Evolutionary conservation across 768 basidiomycete genomes (phyloP).

Genomic region (Lentinula boryana): DNA sequence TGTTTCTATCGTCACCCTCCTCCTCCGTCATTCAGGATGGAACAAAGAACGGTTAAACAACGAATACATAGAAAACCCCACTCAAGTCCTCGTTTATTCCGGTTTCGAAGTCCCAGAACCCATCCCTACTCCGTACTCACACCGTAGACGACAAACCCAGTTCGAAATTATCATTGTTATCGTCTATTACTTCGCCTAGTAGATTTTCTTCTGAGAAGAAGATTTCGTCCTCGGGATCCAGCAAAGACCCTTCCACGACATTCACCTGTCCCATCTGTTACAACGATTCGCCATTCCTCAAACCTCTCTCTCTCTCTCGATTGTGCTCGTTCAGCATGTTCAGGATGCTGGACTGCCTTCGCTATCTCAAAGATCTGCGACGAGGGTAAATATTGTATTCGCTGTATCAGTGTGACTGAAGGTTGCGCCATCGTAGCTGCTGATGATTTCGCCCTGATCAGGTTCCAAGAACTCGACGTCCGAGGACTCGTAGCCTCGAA

Average conservation of each 20-base stretch:
- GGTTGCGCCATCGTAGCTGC: constrained; percentile 61
- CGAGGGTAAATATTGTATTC: constrained; percentile 66
- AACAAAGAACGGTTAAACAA: constrained; percentile 96
- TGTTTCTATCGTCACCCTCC: constrained; percentile 48
- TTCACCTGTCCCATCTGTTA: constrained; percentile 96
- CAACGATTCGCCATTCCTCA: constrained; percentile 56
- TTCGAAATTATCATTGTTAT: constrained; percentile 27
- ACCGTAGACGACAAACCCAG: constrained; percentile 14
- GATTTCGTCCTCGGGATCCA: neutral
- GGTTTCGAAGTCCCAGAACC: constrained; percentile 46
- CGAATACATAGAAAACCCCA: constrained; percentile 92
- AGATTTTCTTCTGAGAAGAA: constrained; percentile 22
- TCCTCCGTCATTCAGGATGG: constrained; percentile 85
- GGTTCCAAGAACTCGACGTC: constrained; percentile 84
- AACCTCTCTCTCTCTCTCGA: constrained; percentile 55
- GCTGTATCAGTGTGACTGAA: constrained; percentile 85
- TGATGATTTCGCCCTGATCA: constrained; percentile 56
- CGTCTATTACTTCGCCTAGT: constrained; percentile 21
- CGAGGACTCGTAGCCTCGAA: constrained; percentile 88
- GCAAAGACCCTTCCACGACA: constrained; percentile 17
- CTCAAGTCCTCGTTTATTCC: constrained; percentile 65
- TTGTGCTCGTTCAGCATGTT: constrained; percentile 85
- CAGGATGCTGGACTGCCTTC: constrained; percentile 80
- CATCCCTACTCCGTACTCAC: constrained; percentile 10
- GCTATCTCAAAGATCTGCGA: constrained; percentile 74